phyloP scores from a whole-genome alignment of 208 protist genomes.

The Sergeia podlipaevii region DNA sequence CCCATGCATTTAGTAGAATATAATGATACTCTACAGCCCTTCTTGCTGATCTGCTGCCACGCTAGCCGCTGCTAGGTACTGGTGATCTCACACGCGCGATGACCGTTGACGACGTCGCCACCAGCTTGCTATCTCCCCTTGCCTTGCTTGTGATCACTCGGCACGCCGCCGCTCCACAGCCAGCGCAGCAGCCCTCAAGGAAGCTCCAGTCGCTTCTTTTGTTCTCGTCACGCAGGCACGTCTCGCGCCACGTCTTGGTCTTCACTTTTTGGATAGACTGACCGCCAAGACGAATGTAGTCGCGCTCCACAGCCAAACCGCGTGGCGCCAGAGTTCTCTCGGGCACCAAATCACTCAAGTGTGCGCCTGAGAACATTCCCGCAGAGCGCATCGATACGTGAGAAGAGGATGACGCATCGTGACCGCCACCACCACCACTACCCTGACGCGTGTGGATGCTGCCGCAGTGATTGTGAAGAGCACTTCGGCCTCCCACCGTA shows the following conservation, averaged over 20 bases:
- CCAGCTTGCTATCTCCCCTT: constrained; percentile 13
- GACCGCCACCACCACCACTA: constrained; percentile 3
- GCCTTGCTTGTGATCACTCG: constrained; percentile 26
- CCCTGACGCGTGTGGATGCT: not conserved
- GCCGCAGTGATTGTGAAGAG: not conserved
- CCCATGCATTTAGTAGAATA: too few species aligned
- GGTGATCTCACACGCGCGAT: too few species aligned
- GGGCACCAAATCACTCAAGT: too few species aligned
- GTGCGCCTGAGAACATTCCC: too few species aligned
- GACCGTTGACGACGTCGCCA: too few species aligned
- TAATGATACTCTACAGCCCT: too few species aligned
- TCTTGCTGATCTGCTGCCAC: too few species aligned
- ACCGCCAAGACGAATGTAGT: constrained; percentile 28
- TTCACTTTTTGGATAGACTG: constrained; percentile 4
- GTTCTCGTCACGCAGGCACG: constrained; percentile 59
- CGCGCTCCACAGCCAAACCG: constrained; percentile 50
- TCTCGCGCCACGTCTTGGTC: constrained; percentile 46
- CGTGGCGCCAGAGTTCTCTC: constrained; percentile 19
- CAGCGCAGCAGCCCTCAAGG: constrained; percentile 38
- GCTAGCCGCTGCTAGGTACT: too few species aligned
- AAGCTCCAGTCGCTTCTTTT: constrained; percentile 40
- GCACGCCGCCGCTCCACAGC: constrained; percentile 45
- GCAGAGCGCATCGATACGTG: not conserved
- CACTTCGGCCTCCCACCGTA: constrained; percentile 1
- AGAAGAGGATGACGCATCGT: not conserved